These are phyloP conservation scores for Tylopilus sp. DNA, from an alignment of 1,284 basidiomycete species.

Conservation along the genomic window DNA sequence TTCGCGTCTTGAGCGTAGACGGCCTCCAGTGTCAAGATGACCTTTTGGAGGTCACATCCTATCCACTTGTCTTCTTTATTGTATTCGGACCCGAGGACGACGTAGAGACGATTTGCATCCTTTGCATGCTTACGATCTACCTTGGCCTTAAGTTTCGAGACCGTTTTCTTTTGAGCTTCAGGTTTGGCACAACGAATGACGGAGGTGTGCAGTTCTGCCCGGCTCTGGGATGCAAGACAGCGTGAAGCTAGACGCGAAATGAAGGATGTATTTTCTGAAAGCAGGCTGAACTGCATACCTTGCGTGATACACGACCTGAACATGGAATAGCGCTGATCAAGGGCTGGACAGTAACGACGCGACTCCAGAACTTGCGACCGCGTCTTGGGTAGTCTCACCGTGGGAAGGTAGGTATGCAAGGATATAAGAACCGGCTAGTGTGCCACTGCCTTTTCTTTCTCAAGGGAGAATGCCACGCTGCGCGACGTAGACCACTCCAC, in stretches of 20 bases:
- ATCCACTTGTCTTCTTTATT: slow-evolving; percentile 64
- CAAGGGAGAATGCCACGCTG: slow-evolving; percentile 49
- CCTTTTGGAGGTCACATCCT: slow-evolving; percentile 57
- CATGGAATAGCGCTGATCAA: slow-evolving; percentile 25
- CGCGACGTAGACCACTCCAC: slow-evolving; percentile 39
- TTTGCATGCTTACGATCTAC: slow-evolving; percentile 42
- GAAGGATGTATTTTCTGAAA: neutral
- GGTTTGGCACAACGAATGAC: slow-evolving; percentile 37
- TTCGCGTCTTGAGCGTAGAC: slow-evolving; percentile 33
- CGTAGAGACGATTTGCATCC: slow-evolving; percentile 54
- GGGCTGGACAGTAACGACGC: neutral
- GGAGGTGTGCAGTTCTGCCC: slow-evolving; percentile 55
- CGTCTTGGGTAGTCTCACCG: slow-evolving; percentile 5
- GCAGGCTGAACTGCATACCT: slow-evolving; percentile 21
- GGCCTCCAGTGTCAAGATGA: slow-evolving; percentile 54
- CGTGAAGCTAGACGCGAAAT: slow-evolving; percentile 39
- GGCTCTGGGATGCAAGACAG: slow-evolving; percentile 42
- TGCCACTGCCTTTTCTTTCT: slow-evolving; percentile 1
- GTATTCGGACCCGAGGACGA: slow-evolving; percentile 67
- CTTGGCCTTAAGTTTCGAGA: slow-evolving; percentile 50
- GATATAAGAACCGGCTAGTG: slow-evolving; percentile 24
- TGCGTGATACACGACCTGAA: slow-evolving; percentile 35
- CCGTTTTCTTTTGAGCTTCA: slow-evolving; percentile 42
- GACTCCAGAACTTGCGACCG: neutral
- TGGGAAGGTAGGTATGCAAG: slow-evolving; percentile 19